phyloP scores from a whole-genome alignment of 148 eudicot species.

The Chenopodium formosanum region DNA sequence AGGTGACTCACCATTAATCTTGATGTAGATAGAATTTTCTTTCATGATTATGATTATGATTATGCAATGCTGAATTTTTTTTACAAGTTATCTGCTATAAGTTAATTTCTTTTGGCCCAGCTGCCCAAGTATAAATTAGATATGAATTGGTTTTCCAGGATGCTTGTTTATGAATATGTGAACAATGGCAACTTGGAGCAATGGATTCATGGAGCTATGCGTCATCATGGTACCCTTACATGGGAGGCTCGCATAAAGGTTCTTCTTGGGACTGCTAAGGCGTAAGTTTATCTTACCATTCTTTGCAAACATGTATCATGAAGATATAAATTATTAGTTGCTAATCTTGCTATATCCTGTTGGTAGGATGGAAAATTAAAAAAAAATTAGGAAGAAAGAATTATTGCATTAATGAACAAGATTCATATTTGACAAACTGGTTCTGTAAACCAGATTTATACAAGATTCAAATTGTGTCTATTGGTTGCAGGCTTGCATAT shows the following conservation, averaged over 20 bases:
- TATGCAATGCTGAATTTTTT: background rate
- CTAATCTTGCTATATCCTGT: background rate
- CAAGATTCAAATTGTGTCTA: background rate
- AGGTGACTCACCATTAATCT: conserved; percentile 42
- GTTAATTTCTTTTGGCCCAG: background rate
- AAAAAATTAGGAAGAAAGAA: no score
- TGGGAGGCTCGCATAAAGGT: conserved; percentile 95
- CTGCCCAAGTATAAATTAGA: background rate
- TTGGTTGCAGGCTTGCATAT: conserved; percentile 77
- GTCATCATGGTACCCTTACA: conserved; percentile 64
- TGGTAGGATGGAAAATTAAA: background rate
- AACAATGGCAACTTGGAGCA: conserved; percentile 91
- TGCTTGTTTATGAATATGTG: conserved; percentile 87
- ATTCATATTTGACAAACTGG: conserved; percentile 5
- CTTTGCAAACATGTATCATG: background rate
- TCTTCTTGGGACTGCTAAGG: conserved; percentile 85
- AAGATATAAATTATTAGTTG: background rate
- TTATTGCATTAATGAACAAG: background rate
- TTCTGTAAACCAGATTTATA: background rate
- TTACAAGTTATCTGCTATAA: background rate
- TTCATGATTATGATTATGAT: background rate
- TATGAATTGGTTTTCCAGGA: conserved; percentile 34
- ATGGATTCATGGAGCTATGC: conserved; percentile 94
- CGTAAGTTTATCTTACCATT: conserved; percentile 50
- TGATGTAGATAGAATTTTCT: background rate